A percentile compares a stretch with the other conserved stretches of the same genome.
Conservation (phyloP, 1,139 yeast genomes). For the Kluyveromyces marxianus region DNA sequence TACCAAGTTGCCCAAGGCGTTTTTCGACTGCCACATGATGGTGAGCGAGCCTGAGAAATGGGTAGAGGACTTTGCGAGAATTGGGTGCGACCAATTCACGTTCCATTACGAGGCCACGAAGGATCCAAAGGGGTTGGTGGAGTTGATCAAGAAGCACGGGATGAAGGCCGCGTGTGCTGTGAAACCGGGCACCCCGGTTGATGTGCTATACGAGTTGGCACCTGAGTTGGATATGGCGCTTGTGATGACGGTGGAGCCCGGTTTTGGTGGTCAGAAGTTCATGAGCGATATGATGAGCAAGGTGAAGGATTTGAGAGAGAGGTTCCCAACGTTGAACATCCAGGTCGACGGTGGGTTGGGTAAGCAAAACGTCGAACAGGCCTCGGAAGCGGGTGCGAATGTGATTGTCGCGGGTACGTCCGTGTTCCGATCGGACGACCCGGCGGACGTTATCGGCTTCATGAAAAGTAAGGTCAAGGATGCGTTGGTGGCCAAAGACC, state of each 20-base stretch:
- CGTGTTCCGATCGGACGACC: constrained; percentile 77
- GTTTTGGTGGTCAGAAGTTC: constrained; percentile 98
- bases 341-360: constrained; percentile 98
- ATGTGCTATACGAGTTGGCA: constrained; percentile 68
- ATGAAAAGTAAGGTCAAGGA: constrained; percentile 54
- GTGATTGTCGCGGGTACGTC: constrained; percentile 98
- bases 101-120: constrained; percentile 93
- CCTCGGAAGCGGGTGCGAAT: constrained; percentile 94
- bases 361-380: constrained; percentile 69
- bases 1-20: constrained; percentile 39
- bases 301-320: constrained; percentile 65
- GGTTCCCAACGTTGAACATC: constrained; percentile 73
- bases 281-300: constrained; percentile 96
- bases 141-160: constrained; percentile 68
- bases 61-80: constrained; percentile 88
- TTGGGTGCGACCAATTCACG: constrained; percentile 95
- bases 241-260: constrained; percentile 98
- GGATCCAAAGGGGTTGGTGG: constrained; percentile 68
- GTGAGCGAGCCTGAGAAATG: constrained; percentile 90
- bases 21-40: constrained; percentile 99
- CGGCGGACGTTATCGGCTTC: constrained; percentile 59
- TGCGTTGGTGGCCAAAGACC: constrained; percentile 29
- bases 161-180: constrained; percentile 93
- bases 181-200: constrained; percentile 90
- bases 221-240: constrained; percentile 84